These are phyloP conservation scores for Urostyla sp. DNA, from an alignment of 73 alveolate genomes.

Conservation along the genomic window DNA sequence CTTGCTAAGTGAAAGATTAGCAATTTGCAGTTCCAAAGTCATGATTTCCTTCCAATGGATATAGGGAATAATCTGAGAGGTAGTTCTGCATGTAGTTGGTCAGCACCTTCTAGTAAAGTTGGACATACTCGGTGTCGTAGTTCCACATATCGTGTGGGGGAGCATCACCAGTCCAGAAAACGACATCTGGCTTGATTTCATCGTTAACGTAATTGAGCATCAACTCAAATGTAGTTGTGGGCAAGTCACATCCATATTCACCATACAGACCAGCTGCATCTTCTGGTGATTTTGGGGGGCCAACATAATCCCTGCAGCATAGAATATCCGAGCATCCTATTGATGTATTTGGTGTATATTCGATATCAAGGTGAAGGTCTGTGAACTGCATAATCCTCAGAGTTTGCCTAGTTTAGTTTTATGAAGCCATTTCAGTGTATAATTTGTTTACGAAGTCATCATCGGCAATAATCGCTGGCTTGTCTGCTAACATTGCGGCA, in stretches of 20 bases:
- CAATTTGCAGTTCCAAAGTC: constrained; percentile 42
- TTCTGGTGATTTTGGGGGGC: constrained; percentile 68
- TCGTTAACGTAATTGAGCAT: constrained; percentile 48
- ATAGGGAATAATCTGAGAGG: constrained; percentile 3
- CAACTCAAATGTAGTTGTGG: constrained; percentile 3
- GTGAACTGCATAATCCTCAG: constrained; percentile 82
- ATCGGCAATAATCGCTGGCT: constrained; percentile 52
- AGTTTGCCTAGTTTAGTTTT: constrained; percentile 32
- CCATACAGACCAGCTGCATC: constrained; percentile 82
- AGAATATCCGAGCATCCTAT: constrained; percentile 79
- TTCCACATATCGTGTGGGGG: constrained; percentile 74
- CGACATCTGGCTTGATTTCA: constrained; percentile 66
- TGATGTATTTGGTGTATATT: constrained; percentile 80
- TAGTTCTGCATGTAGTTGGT: constrained; percentile 28
- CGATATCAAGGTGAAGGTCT: constrained; percentile 88
- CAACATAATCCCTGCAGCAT: constrained; percentile 85
- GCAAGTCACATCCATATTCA: constrained; percentile 79
- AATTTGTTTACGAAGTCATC: constrained; percentile 61
- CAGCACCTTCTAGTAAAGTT: background rate
- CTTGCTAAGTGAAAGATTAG: constrained; percentile 27
- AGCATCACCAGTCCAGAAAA: constrained; percentile 89
- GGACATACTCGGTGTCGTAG: constrained; percentile 20
- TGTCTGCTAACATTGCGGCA: constrained; percentile 40
- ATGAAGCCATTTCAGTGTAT: constrained; percentile 29
- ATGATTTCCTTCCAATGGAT: constrained; percentile 52